Evolutionary conservation across 805 yeast species (phyloP), one percentile per base, ranked within the genome.

Genomic region (Wickerhamomyces strasburgensis): DNA sequence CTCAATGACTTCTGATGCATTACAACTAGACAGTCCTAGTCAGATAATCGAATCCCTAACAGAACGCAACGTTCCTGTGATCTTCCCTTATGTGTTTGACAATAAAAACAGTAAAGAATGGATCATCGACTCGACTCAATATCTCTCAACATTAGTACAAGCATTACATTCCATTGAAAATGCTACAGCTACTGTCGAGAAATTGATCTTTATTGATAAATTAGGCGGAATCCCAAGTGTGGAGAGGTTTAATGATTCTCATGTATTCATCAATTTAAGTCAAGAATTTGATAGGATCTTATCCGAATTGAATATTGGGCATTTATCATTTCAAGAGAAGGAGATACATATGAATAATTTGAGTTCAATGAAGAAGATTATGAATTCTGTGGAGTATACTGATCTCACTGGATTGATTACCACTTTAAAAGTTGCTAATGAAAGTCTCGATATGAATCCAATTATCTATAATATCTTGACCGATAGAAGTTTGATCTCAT

Each of bases 191-290:
- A 66, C 80, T 1, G 72, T 93, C 29, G 98, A 93, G 45, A 93
- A 93, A 48, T 61, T 90, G 19, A 74, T 90, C 6, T 78, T 80
- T 44, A 65, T 93, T 21, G 97, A 88, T 50, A 75, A 79, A 1
- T 56, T 72, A 14, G 99, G 99, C 2, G 99, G 99, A 0, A 81
- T 87, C 6, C 98, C 98, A 0, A 83, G 94, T 1, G 65, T 78
- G 17, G 96, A 87, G 54, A 69, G 98, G 40, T 73, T 78, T 40
- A 77, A 79, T 39, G 78, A 88, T 4, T 74, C 95, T 14, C 98
- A 93, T 58, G 94, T 93, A 1, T 82, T 83, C 42, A 79, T 90
- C 40, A 90, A 93, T 52, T 60, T 90, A 27, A 72, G 77, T 9
- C 97, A 90, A 60, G 98, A 90, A 53, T 82, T 70, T 48, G 68